A percentile compares a stretch with the other conserved stretches of the same genome.
Conservation (phyloP, 176 grass and related monocot genomes). For the Calamus simplicifolius region DNA sequence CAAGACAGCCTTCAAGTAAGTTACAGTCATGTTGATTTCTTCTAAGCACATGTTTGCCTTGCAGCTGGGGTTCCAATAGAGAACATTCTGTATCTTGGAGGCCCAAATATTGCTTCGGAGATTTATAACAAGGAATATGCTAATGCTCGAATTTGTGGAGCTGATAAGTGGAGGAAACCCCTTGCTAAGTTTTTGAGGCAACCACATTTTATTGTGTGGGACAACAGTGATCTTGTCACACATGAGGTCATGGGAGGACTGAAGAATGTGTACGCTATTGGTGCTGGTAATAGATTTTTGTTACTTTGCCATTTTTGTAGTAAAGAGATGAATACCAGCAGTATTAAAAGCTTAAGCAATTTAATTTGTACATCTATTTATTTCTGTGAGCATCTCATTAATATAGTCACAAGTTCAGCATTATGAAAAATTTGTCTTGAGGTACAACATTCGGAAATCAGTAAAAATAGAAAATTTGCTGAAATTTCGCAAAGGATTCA, state of each 20-base stretch:
- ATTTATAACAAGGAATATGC: conserved; percentile 99
- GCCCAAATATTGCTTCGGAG: conserved; percentile 93
- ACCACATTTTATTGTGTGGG: conserved; percentile 99
- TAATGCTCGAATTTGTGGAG: conserved; percentile 92
- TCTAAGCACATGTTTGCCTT: not conserved
- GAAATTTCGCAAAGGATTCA: too few relatives aligned
- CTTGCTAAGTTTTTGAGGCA: conserved; percentile 96
- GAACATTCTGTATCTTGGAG: conserved; percentile 97
- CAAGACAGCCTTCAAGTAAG: too few relatives aligned
- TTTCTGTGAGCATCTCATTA: too few relatives aligned
- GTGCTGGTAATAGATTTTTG: conserved; percentile 59
- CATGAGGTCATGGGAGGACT: conserved; percentile 99
- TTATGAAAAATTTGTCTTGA: too few relatives aligned
- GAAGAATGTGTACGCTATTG: conserved; percentile 98
- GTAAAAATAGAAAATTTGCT: too few relatives aligned
- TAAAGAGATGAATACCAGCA: conserved; percentile 6
- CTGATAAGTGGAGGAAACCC: conserved; percentile 92
- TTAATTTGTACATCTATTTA: too few relatives aligned
- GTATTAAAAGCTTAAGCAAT: not conserved
- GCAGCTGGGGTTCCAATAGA: conserved; percentile 79
- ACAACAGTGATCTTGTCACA: conserved; percentile 87
- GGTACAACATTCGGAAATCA: too few relatives aligned
- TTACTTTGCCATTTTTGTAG: conserved; percentile 2
- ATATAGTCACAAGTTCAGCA: too few relatives aligned
- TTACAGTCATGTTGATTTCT: conserved; percentile 1